These are phyloP conservation scores for Metschnikowia cerradonensis DNA, from an alignment of 805 yeast species.

Conservation along the genomic window DNA sequence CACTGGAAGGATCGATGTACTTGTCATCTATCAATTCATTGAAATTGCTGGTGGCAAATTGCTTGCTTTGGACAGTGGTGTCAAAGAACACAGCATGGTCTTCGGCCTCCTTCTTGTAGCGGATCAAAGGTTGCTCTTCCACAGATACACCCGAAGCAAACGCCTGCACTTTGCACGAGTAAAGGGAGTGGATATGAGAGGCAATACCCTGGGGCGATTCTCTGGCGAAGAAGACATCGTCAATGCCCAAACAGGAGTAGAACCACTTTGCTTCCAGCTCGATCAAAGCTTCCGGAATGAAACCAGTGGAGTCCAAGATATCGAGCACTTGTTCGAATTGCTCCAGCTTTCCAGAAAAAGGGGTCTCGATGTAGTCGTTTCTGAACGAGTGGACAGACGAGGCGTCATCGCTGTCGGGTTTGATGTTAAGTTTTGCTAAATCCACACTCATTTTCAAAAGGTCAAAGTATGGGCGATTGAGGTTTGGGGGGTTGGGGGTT, in stretches of 20 bases:
- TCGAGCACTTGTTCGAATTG: slow-evolving; percentile 83
- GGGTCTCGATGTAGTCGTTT: slow-evolving; percentile 68
- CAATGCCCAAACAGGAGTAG: slow-evolving; percentile 82
- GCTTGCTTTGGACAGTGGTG: slow-evolving; percentile 50
- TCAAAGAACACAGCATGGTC: slow-evolving; percentile 93
- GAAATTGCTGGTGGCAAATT: slow-evolving; percentile 33
- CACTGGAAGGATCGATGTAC: slow-evolving; percentile 58
- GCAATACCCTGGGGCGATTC: slow-evolving; percentile 80
- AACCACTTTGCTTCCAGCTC: slow-evolving; percentile 89
- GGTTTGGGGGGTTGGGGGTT: background rate
- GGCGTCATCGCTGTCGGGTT: slow-evolving; percentile 23
- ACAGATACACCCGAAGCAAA: slow-evolving; percentile 52
- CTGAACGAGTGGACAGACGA: slow-evolving; percentile 30
- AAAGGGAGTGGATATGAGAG: slow-evolving; percentile 79
- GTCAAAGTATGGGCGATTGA: background rate
- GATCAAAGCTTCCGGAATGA: slow-evolving; percentile 82
- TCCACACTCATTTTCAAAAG: slow-evolving; percentile 14
- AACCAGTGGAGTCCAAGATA: slow-evolving; percentile 74
- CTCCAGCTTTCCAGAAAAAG: slow-evolving; percentile 73
- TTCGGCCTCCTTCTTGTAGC: slow-evolving; percentile 71
- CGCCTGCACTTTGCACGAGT: slow-evolving; percentile 91
- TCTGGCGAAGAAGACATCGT: slow-evolving; percentile 85
- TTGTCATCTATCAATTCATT: slow-evolving; percentile 78
- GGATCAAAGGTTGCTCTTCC: slow-evolving; percentile 55
- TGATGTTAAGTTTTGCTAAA: slow-evolving; percentile 14